Base-by-base conservation (phyloP, 1,139 yeast species). In the Candida dubliniensis region DNA sequence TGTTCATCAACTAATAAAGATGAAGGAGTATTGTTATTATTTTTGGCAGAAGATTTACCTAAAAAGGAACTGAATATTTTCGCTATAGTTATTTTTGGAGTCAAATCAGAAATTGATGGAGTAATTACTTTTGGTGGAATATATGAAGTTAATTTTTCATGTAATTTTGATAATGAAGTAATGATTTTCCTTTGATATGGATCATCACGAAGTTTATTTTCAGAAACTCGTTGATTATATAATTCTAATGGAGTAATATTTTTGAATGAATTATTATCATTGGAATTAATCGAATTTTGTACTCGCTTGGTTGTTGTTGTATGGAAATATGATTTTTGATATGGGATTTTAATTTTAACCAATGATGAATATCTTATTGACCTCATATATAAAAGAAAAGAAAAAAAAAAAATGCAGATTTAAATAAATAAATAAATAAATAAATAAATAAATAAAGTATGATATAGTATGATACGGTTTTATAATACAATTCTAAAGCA, bases 161-260 rank as follows among this genome's bases (percentile, higher is more conserved):
- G 86, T 12, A 87, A 62, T 3, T 63, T 61, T 8, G 84, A 76
- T 46, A 87, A 61, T 18, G 72, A 77, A 29, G 76, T 58, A 36
- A 87, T 75, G 45, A 85, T 83, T 33, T 79, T 77, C 36, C 84
- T 64, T 61, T 87, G 95, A 60, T 82, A 80, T 27, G 78, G 79
- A 58, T 87, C 95, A 51, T 81, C 84, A 45, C 77, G 67, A 40
- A 87, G 69, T 46, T 66, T 69, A 1, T 84, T 82, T 13, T 66
- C 49, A 13, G 68, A 60, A 8, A 86, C 87, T 40, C 79, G 66
- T 43, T 67, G 51, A 50, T 85, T 79, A 58, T 87, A 87, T 52
- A 81, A 82, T 52, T 79, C 71, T 6, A 86, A 54, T 0, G 95
- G 95, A 1, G 73, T 58, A 3, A 40, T 26, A 7, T 9, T 30